Conservation (phyloP, 805 yeast species). For the Wickerhamiella sergipiensis region DNA sequence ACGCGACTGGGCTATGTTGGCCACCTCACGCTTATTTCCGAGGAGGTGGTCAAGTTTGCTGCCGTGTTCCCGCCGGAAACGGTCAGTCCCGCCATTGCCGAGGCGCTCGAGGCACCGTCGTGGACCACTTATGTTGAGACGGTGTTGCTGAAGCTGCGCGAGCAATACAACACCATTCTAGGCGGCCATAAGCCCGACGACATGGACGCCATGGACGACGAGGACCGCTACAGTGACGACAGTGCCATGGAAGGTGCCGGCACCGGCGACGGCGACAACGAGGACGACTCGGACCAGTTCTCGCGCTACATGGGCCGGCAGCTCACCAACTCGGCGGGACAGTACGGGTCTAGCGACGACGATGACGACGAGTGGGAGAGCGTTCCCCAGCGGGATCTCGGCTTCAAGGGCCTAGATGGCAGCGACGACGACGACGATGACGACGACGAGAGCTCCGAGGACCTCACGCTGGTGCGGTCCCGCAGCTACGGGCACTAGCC, state of each 20-base stretch:
- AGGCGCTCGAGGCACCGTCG: slow-evolving; percentile 34
- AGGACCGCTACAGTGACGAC: slow-evolving; percentile 21
- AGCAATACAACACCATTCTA: slow-evolving; percentile 82
- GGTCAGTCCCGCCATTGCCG: slow-evolving; percentile 39
- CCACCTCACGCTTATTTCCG: slow-evolving; percentile 86
- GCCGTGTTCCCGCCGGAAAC: slow-evolving; percentile 47
- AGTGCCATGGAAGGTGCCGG: slow-evolving; percentile 19
- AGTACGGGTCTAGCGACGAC: slow-evolving; percentile 41
- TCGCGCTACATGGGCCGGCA: slow-evolving; percentile 68
- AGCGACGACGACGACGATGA: slow-evolving; percentile 19
- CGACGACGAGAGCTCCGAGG: slow-evolving; percentile 24
- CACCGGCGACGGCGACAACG: slow-evolving; percentile 22
- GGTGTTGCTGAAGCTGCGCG: slow-evolving; percentile 75
- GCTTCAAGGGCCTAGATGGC: slow-evolving; percentile 4
- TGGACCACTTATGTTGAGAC: slow-evolving; percentile 80
- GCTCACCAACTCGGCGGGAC: slow-evolving; percentile 38
- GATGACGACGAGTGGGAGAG: slow-evolving; percentile 32
- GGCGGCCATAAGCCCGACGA: slow-evolving; percentile 60
- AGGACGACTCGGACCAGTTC: slow-evolving; percentile 32
- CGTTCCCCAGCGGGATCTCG: slow-evolving; percentile 3
- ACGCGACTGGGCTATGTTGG: slow-evolving; percentile 91
- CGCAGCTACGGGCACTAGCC: slow-evolving; percentile 23
- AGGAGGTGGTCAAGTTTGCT: slow-evolving; percentile 82
- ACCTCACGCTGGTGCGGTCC: slow-evolving; percentile 25
- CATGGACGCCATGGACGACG: slow-evolving; percentile 16